Evolutionary conservation across 2,329 filamentous ascomycete genomes (phyloP), one percentile per base, ranked within the genome.

Genomic region (Pleurostoma richardsiae): DNA sequence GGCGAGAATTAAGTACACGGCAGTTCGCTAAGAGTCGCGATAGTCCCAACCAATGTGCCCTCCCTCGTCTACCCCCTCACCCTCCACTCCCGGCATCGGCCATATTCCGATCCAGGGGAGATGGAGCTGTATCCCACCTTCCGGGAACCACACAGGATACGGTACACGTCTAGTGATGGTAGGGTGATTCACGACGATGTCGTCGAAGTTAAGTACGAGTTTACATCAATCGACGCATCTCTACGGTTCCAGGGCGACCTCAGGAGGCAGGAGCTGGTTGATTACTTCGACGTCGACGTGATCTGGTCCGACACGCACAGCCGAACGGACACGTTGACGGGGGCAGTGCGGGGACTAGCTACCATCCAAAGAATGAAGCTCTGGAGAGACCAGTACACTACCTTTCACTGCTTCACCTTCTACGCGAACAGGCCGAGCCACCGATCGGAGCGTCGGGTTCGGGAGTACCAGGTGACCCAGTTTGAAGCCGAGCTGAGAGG

Each of bases 281-380:
- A 71, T 53, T 77, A 73, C 57, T 77, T 71, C 47, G 74, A 78
- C 48, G 66, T 76, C 30, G 73, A 78, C 50, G 73, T 77, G 7
- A 63, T 74, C 33, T 78, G 74, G 73, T 74, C 73, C 27, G 74
- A 77, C 50, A 58, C 65, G 4, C 71, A 77, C 49, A 63, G 70
- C 41, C 67, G 74, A 38, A 76, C 71, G 3, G 73, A 77, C 56
- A 59, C 57, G 11, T 76, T 76, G 6, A 49, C 49, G 49, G 74
- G 74, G 41, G 75, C 69, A 30, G 67, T 77, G 10, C 69, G 70
- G 47, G 74, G 74, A 26, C 66, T 78, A 45, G 74, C 72, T 1
- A 71, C 73, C 2, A 74, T 77, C 39, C 74, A 77, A 57, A 63
- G 74, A 44, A 65, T 77, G 51, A 77, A 77, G 59, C 60, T 77